Evolutionary conservation across 257 asterid genomes (phyloP).

Genomic region (Lantana camara): DNA sequence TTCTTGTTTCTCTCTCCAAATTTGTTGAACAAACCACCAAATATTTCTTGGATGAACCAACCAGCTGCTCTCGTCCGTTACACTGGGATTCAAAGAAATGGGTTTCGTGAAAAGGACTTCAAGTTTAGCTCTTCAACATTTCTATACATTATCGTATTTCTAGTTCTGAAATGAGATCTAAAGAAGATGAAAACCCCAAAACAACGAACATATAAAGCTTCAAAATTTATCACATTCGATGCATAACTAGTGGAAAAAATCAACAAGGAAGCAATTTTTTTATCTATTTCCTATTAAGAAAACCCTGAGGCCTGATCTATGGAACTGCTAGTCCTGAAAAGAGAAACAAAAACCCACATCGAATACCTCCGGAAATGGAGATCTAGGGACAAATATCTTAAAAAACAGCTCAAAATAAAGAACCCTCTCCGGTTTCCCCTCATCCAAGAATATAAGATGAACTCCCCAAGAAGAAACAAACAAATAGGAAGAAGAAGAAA

Average conservation of each 20-base stretch:
- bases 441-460: no score
- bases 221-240: neutral
- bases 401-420: neutral
- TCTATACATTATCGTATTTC: neutral
- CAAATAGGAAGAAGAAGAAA: no score
- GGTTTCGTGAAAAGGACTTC: neutral
- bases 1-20: slow-evolving; percentile 26
- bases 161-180: slow-evolving; percentile 21
- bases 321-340: neutral
- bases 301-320: slow-evolving; percentile 2
- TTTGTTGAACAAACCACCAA: slow-evolving; percentile 35
- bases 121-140: slow-evolving; percentile 1
- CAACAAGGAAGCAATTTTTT: neutral
- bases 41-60: slow-evolving; percentile 29
- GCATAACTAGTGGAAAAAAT: no score
- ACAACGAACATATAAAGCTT: neutral
- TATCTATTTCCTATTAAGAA: neutral
- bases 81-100: neutral
- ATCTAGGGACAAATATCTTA: neutral
- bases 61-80: slow-evolving; percentile 4
- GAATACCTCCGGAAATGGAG: slow-evolving; percentile 2
- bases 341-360: slow-evolving; percentile 3
- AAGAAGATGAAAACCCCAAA: slow-evolving; percentile 7
- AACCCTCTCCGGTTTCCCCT: slow-evolving; percentile 2
- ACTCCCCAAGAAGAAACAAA: no score